Conservation (phyloP, 345 rosid genomes). For the Eucalyptus polyanthemos region DNA sequence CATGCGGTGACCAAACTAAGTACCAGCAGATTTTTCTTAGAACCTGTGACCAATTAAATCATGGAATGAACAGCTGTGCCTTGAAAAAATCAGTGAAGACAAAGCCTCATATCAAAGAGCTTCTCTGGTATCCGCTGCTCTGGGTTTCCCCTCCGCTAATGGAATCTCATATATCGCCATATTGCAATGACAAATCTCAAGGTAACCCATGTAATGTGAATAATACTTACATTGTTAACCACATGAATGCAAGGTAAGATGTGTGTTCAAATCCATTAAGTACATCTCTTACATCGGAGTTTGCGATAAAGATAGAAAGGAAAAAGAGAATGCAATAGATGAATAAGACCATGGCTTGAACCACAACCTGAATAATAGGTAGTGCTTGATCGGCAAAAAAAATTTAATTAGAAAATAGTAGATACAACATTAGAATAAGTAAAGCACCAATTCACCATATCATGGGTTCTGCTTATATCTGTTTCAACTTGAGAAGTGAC, state of each 20-base stretch:
- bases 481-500: slow-evolving; percentile 55
- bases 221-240: slow-evolving; percentile 31
- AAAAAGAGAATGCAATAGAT: too few species aligned
- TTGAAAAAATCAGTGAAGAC: background rate
- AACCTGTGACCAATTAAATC: slow-evolving; percentile 14
- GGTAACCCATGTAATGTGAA: slow-evolving; percentile 41
- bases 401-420: background rate
- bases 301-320: fast-evolving
- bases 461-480: slow-evolving; percentile 69
- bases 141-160: slow-evolving; percentile 52
- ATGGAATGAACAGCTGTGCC: background rate
- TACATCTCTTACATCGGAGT: too few species aligned
- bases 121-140: slow-evolving; percentile 60
- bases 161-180: slow-evolving; percentile 85
- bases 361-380: too few species aligned
- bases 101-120: background rate
- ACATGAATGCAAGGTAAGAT: background rate
- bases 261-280: background rate
- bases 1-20: slow-evolving; percentile 54
- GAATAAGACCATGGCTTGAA: too few species aligned
- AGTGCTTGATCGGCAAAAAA: background rate
- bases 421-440: background rate
- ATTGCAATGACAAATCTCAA: slow-evolving; percentile 17
- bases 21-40: slow-evolving; percentile 88
- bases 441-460: slow-evolving; percentile 30